Percentiles rank a stretch among this genome's conserved stretches.
Conservation (phyloP, 805 yeast species). For the Jamesozyma lodderae region DNA sequence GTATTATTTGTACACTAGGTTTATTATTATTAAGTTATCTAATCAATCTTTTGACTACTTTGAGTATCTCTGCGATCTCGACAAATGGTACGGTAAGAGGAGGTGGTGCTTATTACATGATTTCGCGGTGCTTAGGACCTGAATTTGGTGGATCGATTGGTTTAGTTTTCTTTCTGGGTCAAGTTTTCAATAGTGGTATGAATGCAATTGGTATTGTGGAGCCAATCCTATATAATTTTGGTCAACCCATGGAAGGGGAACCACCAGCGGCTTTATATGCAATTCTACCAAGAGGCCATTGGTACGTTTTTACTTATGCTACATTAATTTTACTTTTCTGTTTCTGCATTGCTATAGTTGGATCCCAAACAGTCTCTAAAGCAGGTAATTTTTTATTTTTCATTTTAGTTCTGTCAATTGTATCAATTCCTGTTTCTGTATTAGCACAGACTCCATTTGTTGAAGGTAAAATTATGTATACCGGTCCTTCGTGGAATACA, state of each 20-base stretch:
- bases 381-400: conserved; percentile 72
- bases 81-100: conserved; percentile 97
- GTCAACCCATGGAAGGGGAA: conserved; percentile 30
- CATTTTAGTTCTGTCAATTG: conserved; percentile 56
- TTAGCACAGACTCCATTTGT: conserved; percentile 56
- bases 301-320: conserved; percentile 64
- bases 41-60: conserved; percentile 75
- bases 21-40: conserved; percentile 64
- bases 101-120: conserved; percentile 98
- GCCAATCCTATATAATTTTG: conserved; percentile 77
- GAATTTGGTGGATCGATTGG: conserved; percentile 99
- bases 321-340: conserved; percentile 61
- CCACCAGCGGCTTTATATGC: conserved; percentile 31
- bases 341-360: conserved; percentile 68
- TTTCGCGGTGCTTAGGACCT: conserved; percentile 88
- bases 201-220: conserved; percentile 95
- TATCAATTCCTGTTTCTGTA: conserved; percentile 75
- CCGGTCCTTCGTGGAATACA: conserved; percentile 69
- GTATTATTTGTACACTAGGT: conserved; percentile 66
- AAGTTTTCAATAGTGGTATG: conserved; percentile 81
- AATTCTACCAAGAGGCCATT: conserved; percentile 59
- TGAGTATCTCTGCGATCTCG: conserved; percentile 90
- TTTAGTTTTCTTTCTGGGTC: conserved; percentile 87
- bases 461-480: conserved; percentile 43
- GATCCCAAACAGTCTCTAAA: conserved; percentile 70